Evolutionary conservation across 176 grass and related monocot genomes (phyloP), one percentile per base, ranked within the genome.

Genomic region (Oryza longistaminata): DNA sequence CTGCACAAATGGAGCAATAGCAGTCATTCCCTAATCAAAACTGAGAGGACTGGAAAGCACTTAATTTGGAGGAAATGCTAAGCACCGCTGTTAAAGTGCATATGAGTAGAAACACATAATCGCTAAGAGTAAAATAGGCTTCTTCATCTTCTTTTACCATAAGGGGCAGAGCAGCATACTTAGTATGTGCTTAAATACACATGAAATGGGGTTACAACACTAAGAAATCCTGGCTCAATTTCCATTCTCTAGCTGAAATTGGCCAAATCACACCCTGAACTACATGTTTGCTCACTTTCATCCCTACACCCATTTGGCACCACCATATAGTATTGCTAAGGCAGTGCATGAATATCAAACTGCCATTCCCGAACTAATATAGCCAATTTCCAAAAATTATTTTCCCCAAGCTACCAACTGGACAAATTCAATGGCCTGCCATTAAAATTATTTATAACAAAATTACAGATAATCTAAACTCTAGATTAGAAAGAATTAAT

Each of bases 1-100:
- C 95, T 97, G 86, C 81, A 93, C 17, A 71, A 78, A 81, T 77
- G 79, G 71, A 75, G 42, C 46, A 79, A 2, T 45, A n/a, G 7
- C 19, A 2, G 39, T 74, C 73, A 78, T 78, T 49, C 24, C 8
- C 77, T 77, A 70, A 86, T 50, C 37, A 82, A 58, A 26, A 11
- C n/a, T 24, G 31, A 76, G 4, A 31, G 24, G 80, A 83, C 19
- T 19, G 16, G 33, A 72, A 60, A 21, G 10, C 31, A 13, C 53
- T 79, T 70, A 31, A 68, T 70, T 70, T 19, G 2, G 2, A 11
- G 71, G 6, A 49, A 75, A 44, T 12, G 19, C 33, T 58, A 50
- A 39, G 85, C 80, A 50, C 13, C 72, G 4, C 24, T 64, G 64
- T 64, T 37, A 6, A 76, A 81, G 16, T 44, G n/a, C 31, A 64